A percentile compares a stretch with the other conserved stretches of the same genome.
Evolutionary conservation across 2,329 filamentous ascomycete genomes (phyloP).

Genomic region (Sphaerulina vaccinii): DNA sequence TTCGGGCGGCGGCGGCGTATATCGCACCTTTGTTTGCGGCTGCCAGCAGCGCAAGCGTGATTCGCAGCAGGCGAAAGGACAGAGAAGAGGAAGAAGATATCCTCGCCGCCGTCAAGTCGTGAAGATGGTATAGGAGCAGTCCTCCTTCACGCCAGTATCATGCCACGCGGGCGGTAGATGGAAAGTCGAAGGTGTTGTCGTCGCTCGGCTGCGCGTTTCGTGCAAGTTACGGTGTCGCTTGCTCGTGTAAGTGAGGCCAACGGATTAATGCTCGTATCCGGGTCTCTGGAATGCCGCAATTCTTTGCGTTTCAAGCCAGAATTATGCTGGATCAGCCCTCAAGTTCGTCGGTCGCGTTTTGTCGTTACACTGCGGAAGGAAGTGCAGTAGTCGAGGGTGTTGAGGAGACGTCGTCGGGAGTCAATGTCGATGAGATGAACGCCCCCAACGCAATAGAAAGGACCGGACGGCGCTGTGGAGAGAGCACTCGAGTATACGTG

Average conservation of each 20-base stretch:
- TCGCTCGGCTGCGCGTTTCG: conserved; percentile 4
- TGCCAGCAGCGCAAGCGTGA: conserved; percentile 28
- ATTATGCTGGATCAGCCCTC: conserved; percentile 2
- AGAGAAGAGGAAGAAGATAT: not conserved
- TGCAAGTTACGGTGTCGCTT: conserved; percentile 9
- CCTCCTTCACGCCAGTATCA: conserved; percentile 13
- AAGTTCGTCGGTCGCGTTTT: conserved; percentile 7
- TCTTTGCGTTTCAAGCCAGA: conserved; percentile 13
- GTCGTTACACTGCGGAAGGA: not conserved
- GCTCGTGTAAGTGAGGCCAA: conserved; percentile 11
- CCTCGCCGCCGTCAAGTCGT: conserved; percentile 2
- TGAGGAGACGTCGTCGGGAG: not conserved
- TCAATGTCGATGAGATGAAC: not conserved
- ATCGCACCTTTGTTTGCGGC: conserved; percentile 26
- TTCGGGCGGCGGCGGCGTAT: conserved; percentile 9
- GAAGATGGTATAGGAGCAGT: conserved; percentile 5
- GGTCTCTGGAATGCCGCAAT: conserved; percentile 13
- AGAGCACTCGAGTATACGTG: not conserved
- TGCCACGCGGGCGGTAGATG: conserved; percentile 4
- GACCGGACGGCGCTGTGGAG: not conserved
- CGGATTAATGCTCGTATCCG: conserved; percentile 1
- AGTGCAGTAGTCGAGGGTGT: not conserved
- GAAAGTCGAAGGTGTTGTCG: not conserved
- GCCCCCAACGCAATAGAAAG: conserved; percentile 1
- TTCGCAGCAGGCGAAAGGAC: conserved; percentile 14